These are phyloP conservation scores for Tuber brumale DNA, from an alignment of 495 filamentous ascomycete genomes.

Conservation along the genomic window DNA sequence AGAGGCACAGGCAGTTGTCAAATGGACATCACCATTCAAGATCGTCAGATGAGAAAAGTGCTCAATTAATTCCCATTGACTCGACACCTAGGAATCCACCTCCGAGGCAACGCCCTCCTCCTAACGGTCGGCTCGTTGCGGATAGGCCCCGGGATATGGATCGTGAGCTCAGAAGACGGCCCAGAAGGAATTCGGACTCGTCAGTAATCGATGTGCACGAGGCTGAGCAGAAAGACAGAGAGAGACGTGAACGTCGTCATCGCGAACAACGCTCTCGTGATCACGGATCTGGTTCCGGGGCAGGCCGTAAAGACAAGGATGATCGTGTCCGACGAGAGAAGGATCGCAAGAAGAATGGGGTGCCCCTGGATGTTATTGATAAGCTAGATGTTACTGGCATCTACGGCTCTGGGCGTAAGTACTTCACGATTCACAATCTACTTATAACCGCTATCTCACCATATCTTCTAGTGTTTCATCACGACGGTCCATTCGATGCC, in stretches of 20 bases:
- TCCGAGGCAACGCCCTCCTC: constrained; percentile 44
- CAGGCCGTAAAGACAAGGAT: constrained; percentile 51
- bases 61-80: constrained; percentile 37
- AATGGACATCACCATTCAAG: constrained; percentile 53
- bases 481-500: constrained; percentile 97
- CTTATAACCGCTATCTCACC: not conserved
- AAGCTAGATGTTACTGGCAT: constrained; percentile 96
- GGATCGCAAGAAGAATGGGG: constrained; percentile 47
- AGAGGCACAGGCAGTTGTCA: not conserved
- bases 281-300: constrained; percentile 24
- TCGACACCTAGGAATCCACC: constrained; percentile 26
- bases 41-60: constrained; percentile 56
- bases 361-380: constrained; percentile 83
- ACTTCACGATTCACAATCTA: not conserved
- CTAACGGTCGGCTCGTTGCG: constrained; percentile 36
- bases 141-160: constrained; percentile 27
- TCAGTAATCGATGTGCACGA: constrained; percentile 69
- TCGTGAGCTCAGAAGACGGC: constrained; percentile 44
- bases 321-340: constrained; percentile 47
- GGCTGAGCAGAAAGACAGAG: constrained; percentile 67
- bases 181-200: constrained; percentile 87
- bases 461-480: constrained; percentile 72
- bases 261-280: constrained; percentile 31
- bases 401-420: constrained; percentile 88
- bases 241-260: constrained; percentile 59